These are phyloP conservation scores for Trichoderma cornu-damae DNA, from an alignment of 2,329 filamentous ascomycete species.

Conservation along the genomic window DNA sequence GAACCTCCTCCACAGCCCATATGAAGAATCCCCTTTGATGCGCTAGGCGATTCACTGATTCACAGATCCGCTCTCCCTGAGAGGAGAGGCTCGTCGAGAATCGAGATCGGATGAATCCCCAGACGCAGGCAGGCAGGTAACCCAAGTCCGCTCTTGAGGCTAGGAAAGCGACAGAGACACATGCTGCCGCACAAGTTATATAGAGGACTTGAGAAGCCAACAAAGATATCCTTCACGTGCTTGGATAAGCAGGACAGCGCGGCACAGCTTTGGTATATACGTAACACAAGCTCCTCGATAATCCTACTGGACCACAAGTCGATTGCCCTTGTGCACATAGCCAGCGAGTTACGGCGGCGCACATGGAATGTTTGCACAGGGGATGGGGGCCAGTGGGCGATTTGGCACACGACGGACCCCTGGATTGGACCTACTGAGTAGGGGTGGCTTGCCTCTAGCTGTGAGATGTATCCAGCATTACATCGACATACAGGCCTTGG, in stretches of 20 bases:
- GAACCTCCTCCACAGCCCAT: conserved; percentile 8
- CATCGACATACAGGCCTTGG: too few relatives aligned
- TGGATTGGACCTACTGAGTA: conserved; percentile 5
- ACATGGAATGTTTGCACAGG: not conserved
- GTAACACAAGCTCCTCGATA: not conserved
- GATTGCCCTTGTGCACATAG: conserved; percentile 9
- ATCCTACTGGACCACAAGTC: not conserved
- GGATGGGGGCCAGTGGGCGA: not conserved
- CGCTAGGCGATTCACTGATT: not conserved
- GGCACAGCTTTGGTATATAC: conserved; percentile 4
- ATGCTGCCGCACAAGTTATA: not conserved
- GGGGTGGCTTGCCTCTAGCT: not conserved
- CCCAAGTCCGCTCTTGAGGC: not conserved
- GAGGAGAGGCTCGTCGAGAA: conserved; percentile 3
- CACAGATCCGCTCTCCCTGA: conserved; percentile 2
- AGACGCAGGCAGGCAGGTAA: not conserved
- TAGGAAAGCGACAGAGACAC: not conserved
- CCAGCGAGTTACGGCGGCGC: not conserved
- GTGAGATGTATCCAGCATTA: not conserved
- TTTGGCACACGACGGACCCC: not conserved
- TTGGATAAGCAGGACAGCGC: not conserved
- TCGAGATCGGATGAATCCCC: not conserved
- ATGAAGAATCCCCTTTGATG: conserved; percentile 3
- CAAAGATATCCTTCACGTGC: too few relatives aligned
- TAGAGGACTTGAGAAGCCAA: not conserved